Percentiles rank a stretch among this genome's conserved stretches.
These are phyloP conservation scores for Oryza meridionalis DNA, from an alignment of 176 grass and related monocot species.

Conservation along the genomic window DNA sequence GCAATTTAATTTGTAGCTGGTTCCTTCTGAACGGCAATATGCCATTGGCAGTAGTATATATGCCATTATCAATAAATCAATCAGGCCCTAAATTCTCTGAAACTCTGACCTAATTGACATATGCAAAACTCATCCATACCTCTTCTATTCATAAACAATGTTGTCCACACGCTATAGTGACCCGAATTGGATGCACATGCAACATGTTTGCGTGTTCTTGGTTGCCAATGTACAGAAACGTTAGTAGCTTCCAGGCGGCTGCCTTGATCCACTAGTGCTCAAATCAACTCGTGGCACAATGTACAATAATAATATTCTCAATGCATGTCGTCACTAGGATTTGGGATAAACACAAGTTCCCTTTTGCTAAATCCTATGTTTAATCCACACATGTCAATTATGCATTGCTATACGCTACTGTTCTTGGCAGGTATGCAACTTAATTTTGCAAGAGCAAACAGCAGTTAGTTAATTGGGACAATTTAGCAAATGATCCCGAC, in stretches of 20 bases:
- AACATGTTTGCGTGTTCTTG: slow-evolving; percentile 26
- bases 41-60: background rate
- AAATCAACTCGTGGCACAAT: background rate
- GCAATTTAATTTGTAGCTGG: background rate
- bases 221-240: slow-evolving; percentile 11
- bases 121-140: background rate
- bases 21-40: background rate
- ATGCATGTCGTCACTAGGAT: background rate
- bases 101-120: background rate
- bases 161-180: background rate
- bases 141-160: slow-evolving; percentile 23
- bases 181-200: slow-evolving; percentile 15
- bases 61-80: too few species aligned
- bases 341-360: background rate
- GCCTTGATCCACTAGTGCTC: slow-evolving; percentile 18
- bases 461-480: background rate
- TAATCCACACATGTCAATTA: background rate
- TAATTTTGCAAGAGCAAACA: background rate
- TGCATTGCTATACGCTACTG: background rate
- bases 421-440: background rate
- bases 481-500: slow-evolving; percentile 8
- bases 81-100: too few species aligned
- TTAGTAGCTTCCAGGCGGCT: slow-evolving; percentile 6
- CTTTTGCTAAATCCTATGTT: background rate
- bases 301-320: background rate